Percentiles rank a stretch among this genome's conserved stretches.
These are phyloP conservation scores for Candida dajiaensis DNA, from an alignment of 805 yeast genomes.

Conservation along the genomic window DNA sequence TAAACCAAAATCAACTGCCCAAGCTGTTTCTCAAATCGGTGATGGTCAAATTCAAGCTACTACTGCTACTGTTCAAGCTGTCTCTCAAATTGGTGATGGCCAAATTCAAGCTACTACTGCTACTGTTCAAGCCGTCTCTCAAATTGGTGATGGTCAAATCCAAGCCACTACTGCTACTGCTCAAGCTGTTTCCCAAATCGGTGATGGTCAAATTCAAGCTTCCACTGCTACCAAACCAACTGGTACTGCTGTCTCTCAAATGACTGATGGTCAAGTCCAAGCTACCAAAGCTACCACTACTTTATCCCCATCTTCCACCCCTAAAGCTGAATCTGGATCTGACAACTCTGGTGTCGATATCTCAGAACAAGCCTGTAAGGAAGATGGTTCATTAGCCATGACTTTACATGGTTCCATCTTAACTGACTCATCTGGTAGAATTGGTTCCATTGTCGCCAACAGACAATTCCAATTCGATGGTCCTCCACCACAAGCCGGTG, in stretches of 20 bases:
- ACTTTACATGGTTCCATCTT: conserved; percentile 3
- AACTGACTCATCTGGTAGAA: conserved; percentile 10
- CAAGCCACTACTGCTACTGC: neutral
- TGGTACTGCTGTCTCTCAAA: conserved; percentile 3
- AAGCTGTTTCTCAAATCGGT: conserved; percentile 17
- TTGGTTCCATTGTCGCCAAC: conserved; percentile 31
- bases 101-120: conserved; percentile 1
- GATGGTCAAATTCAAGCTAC: conserved; percentile 12
- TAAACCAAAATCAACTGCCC: conserved; percentile 22
- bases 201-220: conserved; percentile 21
- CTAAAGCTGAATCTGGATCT: neutral
- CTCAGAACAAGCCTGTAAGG: conserved; percentile 1
- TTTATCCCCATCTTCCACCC: neutral
- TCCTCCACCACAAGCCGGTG: conserved; percentile 80
- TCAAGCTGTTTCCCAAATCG: conserved; percentile 1
- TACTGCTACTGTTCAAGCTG: conserved; percentile 1
- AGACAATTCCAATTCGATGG: conserved; percentile 69
- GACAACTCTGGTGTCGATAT: neutral
- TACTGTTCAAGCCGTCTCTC: conserved; percentile 1
- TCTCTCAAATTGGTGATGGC: conserved; percentile 4
- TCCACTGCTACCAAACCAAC: conserved; percentile 22
- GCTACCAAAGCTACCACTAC: neutral
- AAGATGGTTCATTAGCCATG: conserved; percentile 2
- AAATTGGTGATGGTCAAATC: conserved; percentile 6
- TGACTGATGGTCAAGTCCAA: conserved; percentile 1